Evolutionary conservation across 2,329 filamentous ascomycete genomes (phyloP), one percentile per base, ranked within the genome.

Genomic region (Mycosphaerella sp.): DNA sequence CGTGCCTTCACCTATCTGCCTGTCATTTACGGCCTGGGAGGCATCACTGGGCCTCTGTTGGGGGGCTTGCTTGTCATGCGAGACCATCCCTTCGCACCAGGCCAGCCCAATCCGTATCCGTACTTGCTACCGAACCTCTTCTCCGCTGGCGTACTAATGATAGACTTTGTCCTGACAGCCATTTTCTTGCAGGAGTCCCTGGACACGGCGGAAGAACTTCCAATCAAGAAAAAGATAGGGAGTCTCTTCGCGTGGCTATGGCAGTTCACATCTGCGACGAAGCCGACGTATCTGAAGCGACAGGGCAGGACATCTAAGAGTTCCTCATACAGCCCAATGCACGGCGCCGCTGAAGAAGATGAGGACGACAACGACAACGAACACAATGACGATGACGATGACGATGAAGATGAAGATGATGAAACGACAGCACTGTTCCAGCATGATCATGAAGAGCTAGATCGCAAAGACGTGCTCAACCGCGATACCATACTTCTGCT

Each of bases 11-110:
- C 87, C 1, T 98, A 95, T 73, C 75, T 98, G 37, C 93, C 93
- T 0, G 86, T 97, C 35, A 85, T 97, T n/a, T 98, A 98, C 69
- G 91, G 91, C 3, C 75, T 98, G 30, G 93, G 93, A 14, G 88
- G 87, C 39, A 95, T 98, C 55, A 93, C 90, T 0, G 93, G 93
- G 0, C 93, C 93, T 0, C 82, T 94, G 1, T 71, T 97, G n/a
- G 93, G 93, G 12, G 93, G 93, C 0, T 68, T 96, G 36, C 71
- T 97, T 49, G 86, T 95, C 0, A 80, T 84, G 40, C 77, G 75
- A 41, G 66, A 80, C 25, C 78, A 79, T 45, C 80, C 79, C 1
- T 78, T 81, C 59, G 68, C 76, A 21, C 68, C 71, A 16, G 72
- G 71, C 25, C 65, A 74, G 42, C 67, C 71, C 21, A 79, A 80